phyloP scores from a whole-genome alignment of 2,329 filamentous ascomycete species.

The Trichoderma harzianum region DNA sequence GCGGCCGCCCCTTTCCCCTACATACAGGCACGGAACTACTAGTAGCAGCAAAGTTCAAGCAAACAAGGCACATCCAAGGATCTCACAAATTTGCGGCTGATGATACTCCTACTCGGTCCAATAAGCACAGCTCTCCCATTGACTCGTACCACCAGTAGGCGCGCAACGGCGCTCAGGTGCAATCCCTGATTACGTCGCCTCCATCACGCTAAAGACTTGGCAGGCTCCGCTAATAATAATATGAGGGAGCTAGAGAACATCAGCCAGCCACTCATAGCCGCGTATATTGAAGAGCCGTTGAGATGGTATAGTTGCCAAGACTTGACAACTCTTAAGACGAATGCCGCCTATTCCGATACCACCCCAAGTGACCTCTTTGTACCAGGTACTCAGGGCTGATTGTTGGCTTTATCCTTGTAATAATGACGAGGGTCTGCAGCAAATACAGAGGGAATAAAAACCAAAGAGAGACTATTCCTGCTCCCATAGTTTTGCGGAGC shows the following conservation, averaged over 20 bases:
- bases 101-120: not conserved
- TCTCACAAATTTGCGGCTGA: not conserved
- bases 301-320: conserved; percentile 12
- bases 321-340: not conserved
- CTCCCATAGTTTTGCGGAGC: not conserved
- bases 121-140: not conserved
- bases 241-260: conserved; percentile 3
- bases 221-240: conserved; percentile 4
- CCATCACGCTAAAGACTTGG: conserved; percentile 7
- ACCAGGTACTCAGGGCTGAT: not conserved
- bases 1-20: not conserved
- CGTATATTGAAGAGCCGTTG: not conserved
- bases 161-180: not conserved
- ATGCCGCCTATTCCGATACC: conserved; percentile 8
- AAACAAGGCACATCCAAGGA: not conserved
- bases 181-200: conserved; percentile 13
- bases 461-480: not conserved
- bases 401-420: not conserved
- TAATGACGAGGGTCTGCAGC: not conserved
- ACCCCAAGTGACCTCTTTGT: not conserved
- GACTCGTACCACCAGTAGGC: conserved; percentile 1
- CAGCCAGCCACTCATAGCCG: conserved; percentile 8
- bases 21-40: not conserved
- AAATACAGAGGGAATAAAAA: not conserved
- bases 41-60: not conserved